Percentiles rank a stretch among this genome's conserved stretches.
Conservation (phyloP, 495 filamentous ascomycete species). For the Penicillium arizonense region DNA sequence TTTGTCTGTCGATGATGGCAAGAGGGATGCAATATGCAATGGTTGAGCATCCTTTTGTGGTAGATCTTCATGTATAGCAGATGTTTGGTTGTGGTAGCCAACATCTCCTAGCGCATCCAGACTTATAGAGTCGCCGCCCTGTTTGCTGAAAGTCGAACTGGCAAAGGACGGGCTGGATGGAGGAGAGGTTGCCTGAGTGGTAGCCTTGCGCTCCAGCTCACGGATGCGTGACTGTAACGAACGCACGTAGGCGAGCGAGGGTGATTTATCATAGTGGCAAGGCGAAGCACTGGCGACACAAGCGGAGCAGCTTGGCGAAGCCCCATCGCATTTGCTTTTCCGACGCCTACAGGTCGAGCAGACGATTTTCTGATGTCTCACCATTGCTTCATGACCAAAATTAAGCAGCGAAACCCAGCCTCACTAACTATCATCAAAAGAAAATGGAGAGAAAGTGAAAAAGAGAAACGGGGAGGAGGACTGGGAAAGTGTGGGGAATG, state of each 20-base stretch:
- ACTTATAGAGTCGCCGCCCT: constrained; percentile 7
- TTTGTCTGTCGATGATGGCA: neutral
- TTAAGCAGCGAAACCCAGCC: neutral
- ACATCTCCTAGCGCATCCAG: constrained; percentile 11
- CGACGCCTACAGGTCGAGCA: constrained; percentile 8
- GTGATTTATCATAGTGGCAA: constrained; percentile 14
- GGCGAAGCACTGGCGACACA: constrained; percentile 4
- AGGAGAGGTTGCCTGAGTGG: neutral
- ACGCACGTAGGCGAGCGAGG: constrained; percentile 15
- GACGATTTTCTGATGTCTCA: constrained; percentile 5
- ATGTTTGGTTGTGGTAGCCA: constrained; percentile 13
- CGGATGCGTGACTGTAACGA: constrained; percentile 7
- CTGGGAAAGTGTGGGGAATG: neutral
- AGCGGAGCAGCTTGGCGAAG: constrained; percentile 5
- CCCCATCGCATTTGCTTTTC: constrained; percentile 13
- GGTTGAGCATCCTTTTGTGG: neutral
- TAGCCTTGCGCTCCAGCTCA: constrained; percentile 1
- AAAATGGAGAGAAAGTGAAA: neutral
- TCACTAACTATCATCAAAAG: neutral
- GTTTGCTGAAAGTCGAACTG: constrained; percentile 3
- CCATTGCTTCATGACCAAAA: neutral
- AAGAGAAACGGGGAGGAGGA: neutral
- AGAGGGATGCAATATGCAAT: neutral
- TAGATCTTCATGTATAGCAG: constrained; percentile 12
- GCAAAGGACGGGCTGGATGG: neutral